phyloP scores from a whole-genome alignment of 1,284 basidiomycete species.

The Veloporphyrellus conicus region DNA sequence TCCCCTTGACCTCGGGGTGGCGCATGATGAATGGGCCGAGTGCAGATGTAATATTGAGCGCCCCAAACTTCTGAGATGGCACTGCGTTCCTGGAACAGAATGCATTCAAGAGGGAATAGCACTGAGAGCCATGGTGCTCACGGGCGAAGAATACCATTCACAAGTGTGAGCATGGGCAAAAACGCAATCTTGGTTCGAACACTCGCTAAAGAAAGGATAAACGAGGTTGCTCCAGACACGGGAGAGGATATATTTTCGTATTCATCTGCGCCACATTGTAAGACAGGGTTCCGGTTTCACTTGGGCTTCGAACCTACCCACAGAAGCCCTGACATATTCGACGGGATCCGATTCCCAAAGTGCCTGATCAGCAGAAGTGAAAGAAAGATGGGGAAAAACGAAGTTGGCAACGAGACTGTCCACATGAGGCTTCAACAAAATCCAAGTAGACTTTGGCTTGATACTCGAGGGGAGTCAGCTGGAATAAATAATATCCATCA shows the following conservation, averaged over 20 bases:
- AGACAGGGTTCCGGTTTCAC: not conserved
- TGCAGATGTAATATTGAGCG: conserved; percentile 74
- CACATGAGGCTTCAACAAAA: conserved; percentile 77
- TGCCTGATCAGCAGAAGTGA: conserved; percentile 61
- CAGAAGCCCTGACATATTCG: conserved; percentile 69
- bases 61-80: conserved; percentile 72
- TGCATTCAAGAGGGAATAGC: not conserved
- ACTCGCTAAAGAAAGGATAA: conserved; percentile 71
- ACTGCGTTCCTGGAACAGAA: conserved; percentile 43
- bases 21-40: conserved; percentile 74
- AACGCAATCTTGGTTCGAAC: conserved; percentile 77
- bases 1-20: conserved; percentile 71
- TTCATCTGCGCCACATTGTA: conserved; percentile 51
- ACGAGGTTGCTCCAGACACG: conserved; percentile 70
- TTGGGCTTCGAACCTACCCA: conserved; percentile 47
- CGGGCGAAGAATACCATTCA: conserved; percentile 67
- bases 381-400: conserved; percentile 81
- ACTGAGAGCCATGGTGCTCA: conserved; percentile 36
- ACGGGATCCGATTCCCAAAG: conserved; percentile 76
- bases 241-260: conserved; percentile 75
- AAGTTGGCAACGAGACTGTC: conserved; percentile 70
- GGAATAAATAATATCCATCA: not conserved
- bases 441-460: conserved; percentile 86
- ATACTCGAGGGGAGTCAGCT: conserved; percentile 49
- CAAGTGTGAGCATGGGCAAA: conserved; percentile 71